Base-by-base conservation (phyloP, 164 flowering plant species). In the Platanus orientalis region DNA sequence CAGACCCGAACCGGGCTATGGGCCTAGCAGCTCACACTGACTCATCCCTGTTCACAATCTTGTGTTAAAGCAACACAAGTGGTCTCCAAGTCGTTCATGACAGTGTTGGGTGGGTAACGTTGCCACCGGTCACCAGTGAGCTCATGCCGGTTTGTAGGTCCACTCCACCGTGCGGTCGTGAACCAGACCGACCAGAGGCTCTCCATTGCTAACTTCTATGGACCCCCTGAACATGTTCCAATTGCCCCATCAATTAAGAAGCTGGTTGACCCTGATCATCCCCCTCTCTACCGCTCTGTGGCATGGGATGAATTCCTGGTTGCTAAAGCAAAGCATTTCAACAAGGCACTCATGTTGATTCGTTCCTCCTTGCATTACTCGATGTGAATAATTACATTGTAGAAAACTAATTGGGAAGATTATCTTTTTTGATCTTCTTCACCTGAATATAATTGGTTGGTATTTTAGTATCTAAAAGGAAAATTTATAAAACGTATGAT, bases 191-290 rank as follows among this genome's bases (percentile, higher is more conserved):
- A 49, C 13, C 69, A 66, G 12, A 68, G 85, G 2, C 10, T 74
- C 23, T 79, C 85, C 1, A n/a, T 69, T 1, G 82, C 78, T 1
- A 76, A 72, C 60, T 73, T 81, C 39, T 76, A 75, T 17, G n/a
- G n/a, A 74, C 72, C n/a, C 82, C 82, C n/a, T n/a, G n/a, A 24
- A 70, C 81, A 3, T 20, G n/a, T n/a, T n/a, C 23, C 14, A 57
- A 66, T 26, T 63, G 54, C 28, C 25, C 50, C 42, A 36, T 78
- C 5, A 60, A 72, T 63, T 24, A 1, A 20, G 21, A 73, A 73
- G 48, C 54, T 73, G 30, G 20, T 45, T 7, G 69, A 60, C 26
- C 57, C 19, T 7, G 64, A 25, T 13, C 66, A 70, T 36, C 68
- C 76, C 2, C 66, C 69, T 7, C 57, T 72, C 0, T 80, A 74